Conservation (phyloP, 1,284 basidiomycete species). For the Stereum hirsutum region DNA sequence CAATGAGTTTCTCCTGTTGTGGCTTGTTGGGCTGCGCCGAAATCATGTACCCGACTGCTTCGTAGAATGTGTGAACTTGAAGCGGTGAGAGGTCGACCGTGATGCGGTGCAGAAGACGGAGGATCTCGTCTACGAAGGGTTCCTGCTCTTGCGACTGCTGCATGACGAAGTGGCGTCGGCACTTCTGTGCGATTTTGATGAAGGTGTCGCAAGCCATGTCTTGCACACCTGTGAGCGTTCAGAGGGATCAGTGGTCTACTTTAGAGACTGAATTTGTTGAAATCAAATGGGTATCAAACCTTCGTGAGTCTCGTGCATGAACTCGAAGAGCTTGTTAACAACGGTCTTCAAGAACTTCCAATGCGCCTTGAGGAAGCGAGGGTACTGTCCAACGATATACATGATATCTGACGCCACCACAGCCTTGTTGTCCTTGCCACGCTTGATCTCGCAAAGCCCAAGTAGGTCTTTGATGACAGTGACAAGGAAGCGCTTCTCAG, state of each 20-base stretch:
- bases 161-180: slow-evolving; percentile 97
- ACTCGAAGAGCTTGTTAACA: slow-evolving; percentile 99
- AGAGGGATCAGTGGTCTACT: background rate
- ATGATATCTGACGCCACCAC: slow-evolving; percentile 99
- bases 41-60: slow-evolving; percentile 99
- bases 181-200: slow-evolving; percentile 99
- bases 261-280: slow-evolving; percentile 6
- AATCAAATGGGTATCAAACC: slow-evolving; percentile 71
- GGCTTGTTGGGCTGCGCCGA: slow-evolving; percentile 97
- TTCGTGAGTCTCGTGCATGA: slow-evolving; percentile 99
- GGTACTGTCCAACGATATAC: slow-evolving; percentile 99
- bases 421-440: slow-evolving; percentile 99
- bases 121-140: slow-evolving; percentile 97
- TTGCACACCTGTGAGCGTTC: slow-evolving; percentile 73
- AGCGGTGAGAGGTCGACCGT: slow-evolving; percentile 93
- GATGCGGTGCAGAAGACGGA: slow-evolving; percentile 87
- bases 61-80: slow-evolving; percentile 96
- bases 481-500: slow-evolving; percentile 97
- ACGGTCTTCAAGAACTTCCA: slow-evolving; percentile 99
- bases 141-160: slow-evolving; percentile 96
- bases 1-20: slow-evolving; percentile 92
- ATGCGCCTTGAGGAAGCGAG: slow-evolving; percentile 98
- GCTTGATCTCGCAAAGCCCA: slow-evolving; percentile 96
- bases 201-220: slow-evolving; percentile 99
- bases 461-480: slow-evolving; percentile 99